Conservation (phyloP, 768 basidiomycete genomes). For the Naganishia onofrii region DNA sequence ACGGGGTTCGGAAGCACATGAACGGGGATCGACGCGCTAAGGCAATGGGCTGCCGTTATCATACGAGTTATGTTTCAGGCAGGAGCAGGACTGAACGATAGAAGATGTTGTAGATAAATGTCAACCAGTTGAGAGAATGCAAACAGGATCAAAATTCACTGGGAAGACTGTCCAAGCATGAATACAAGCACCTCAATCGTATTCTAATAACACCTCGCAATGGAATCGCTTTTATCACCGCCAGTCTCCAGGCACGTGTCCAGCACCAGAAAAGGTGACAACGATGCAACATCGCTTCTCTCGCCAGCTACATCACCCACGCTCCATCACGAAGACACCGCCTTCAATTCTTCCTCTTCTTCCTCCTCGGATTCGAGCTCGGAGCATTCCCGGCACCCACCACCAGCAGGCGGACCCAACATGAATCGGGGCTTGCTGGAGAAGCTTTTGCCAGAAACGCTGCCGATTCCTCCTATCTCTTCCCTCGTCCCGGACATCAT, state of each 20-base stretch:
- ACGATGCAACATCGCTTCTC: background rate
- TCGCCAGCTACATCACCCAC: background rate
- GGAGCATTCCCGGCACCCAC: background rate
- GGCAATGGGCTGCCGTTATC: background rate
- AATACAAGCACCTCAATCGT: background rate
- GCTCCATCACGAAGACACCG: background rate
- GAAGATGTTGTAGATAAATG: background rate
- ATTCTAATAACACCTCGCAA: background rate
- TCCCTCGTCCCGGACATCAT: background rate
- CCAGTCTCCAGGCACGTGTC: constrained; percentile 3
- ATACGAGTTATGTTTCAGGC: background rate
- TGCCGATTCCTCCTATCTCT: constrained; percentile 21
- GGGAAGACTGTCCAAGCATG: background rate
- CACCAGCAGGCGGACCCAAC: constrained; percentile 8
- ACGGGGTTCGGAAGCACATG: constrained; percentile 13
- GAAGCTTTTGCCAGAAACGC: constrained; percentile 6
- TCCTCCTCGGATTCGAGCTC: constrained; percentile 13
- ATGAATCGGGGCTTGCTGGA: constrained; percentile 18
- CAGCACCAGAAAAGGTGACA: background rate
- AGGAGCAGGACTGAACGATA: too few species aligned
- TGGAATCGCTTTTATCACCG: constrained; percentile 7
- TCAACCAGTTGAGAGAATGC: background rate
- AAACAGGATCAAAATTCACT: too few species aligned
- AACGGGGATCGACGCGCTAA: constrained; percentile 11
- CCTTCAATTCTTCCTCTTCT: background rate